These are phyloP conservation scores for Gymnopilus dilepis DNA, from an alignment of 768 basidiomycete species.

Conservation along the genomic window DNA sequence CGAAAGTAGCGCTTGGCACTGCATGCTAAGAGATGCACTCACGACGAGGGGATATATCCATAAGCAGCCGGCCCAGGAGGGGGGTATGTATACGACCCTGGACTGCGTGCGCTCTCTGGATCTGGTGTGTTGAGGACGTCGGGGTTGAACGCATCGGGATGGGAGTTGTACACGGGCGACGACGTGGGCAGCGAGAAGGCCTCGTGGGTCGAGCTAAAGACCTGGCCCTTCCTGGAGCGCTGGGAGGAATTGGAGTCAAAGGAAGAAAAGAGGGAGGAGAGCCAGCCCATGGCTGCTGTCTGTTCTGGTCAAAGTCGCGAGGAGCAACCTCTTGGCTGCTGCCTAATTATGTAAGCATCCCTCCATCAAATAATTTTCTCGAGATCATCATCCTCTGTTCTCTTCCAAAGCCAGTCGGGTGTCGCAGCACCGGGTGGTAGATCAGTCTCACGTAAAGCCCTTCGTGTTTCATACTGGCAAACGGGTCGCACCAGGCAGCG, in stretches of 20 bases:
- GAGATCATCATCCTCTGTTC: neutral
- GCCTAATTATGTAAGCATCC: neutral
- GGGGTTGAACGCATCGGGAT: slow-evolving; percentile 65
- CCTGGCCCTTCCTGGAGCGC: slow-evolving; percentile 61
- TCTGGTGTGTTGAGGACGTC: slow-evolving; percentile 58
- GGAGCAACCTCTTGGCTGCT: neutral
- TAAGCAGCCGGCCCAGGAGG: slow-evolving; percentile 65
- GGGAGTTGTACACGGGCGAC: slow-evolving; percentile 59
- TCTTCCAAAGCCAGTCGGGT: neutral
- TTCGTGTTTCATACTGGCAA: neutral
- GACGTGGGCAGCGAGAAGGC: slow-evolving; percentile 86
- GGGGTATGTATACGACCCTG: slow-evolving; percentile 75
- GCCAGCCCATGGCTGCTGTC: slow-evolving; percentile 68
- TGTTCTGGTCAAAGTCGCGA: neutral
- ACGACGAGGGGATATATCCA: slow-evolving; percentile 67
- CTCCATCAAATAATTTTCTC: slow-evolving; percentile 4
- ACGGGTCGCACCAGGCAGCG: neutral
- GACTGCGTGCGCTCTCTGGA: slow-evolving; percentile 47
- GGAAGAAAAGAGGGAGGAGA: slow-evolving; percentile 68
- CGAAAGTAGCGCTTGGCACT: neutral
- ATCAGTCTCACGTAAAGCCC: neutral
- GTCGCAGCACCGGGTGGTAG: neutral
- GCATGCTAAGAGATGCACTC: slow-evolving; percentile 32
- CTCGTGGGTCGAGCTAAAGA: slow-evolving; percentile 81
- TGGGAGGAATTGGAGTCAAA: slow-evolving; percentile 44